Conservation (phyloP, 345 rosid genomes). For the Gossypium anomalum region DNA sequence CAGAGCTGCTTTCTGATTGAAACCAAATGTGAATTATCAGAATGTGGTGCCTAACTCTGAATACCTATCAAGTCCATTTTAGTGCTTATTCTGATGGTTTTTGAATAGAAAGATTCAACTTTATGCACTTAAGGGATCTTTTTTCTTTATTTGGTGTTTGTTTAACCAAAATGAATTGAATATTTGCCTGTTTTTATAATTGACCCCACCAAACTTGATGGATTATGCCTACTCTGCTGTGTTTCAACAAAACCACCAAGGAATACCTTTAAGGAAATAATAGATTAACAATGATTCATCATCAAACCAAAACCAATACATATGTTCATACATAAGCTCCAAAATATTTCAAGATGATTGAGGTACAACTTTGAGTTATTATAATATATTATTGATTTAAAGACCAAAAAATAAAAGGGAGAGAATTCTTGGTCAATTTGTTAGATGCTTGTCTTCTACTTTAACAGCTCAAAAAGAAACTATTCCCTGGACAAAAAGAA, state of each 20-base stretch:
- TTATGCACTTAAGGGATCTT: neutral
- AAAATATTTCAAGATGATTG: too few relatives aligned
- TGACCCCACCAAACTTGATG: too few relatives aligned
- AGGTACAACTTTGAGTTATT: too few relatives aligned
- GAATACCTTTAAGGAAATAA: neutral
- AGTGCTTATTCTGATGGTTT: neutral
- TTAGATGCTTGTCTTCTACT: neutral
- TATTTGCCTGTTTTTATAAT: too few relatives aligned
- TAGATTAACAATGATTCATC: neutral
- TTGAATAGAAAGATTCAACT: slow-evolving; percentile 1
- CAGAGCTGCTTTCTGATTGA: neutral
- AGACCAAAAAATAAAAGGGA: neutral
- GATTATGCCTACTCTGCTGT: neutral
- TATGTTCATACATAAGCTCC: neutral
- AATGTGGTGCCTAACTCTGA: neutral
- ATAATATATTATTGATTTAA: neutral
- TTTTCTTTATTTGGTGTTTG: neutral
- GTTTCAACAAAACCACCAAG: neutral
- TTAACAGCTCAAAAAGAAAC: neutral
- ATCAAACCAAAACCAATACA: neutral
- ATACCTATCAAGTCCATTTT: neutral
- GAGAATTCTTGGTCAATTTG: neutral
- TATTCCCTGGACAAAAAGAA: too few relatives aligned
- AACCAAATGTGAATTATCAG: neutral
- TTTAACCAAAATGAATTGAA: neutral